Evolutionary conservation across 208 protist genomes (phyloP).

Genomic region (Crithidia expoeki): DNA sequence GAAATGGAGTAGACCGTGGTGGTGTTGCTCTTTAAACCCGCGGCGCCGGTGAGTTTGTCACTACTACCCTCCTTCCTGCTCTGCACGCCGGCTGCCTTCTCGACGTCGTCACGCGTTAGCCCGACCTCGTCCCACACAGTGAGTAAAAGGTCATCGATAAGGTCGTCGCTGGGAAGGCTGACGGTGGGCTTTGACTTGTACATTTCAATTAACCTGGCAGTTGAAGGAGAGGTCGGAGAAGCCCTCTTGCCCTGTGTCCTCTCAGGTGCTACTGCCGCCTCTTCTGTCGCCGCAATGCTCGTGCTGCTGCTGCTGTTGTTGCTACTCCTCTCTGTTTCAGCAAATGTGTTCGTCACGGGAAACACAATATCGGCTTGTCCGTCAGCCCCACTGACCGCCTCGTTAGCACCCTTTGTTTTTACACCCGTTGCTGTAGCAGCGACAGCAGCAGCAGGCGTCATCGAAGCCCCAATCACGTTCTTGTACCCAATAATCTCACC

Average conservation of each 20-base stretch:
- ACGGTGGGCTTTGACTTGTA: constrained; percentile 27
- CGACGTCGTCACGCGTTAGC: constrained; percentile 54
- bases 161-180: constrained; percentile 48
- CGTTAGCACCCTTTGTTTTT: too few species aligned
- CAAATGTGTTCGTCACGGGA: too few species aligned
- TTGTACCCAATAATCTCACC: constrained; percentile 59
- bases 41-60: neutral
- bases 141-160: constrained; percentile 53
- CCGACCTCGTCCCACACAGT: constrained; percentile 73
- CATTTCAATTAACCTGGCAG: neutral
- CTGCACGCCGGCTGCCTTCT: constrained; percentile 29
- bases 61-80: neutral
- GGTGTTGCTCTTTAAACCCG: neutral
- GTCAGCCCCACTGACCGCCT: too few species aligned
- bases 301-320: neutral
- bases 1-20: neutral
- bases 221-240: neutral
- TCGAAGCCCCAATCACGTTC: constrained; percentile 1
- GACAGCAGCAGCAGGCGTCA: neutral
- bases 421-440: neutral
- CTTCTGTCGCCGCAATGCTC: neutral
- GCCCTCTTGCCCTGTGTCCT: neutral
- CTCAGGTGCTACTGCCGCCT: neutral
- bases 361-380: too few species aligned
- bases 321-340: neutral